Evolutionary conservation across 2,329 filamentous ascomycete genomes (phyloP).

Genomic region (Dactylonectria estremocensis): DNA sequence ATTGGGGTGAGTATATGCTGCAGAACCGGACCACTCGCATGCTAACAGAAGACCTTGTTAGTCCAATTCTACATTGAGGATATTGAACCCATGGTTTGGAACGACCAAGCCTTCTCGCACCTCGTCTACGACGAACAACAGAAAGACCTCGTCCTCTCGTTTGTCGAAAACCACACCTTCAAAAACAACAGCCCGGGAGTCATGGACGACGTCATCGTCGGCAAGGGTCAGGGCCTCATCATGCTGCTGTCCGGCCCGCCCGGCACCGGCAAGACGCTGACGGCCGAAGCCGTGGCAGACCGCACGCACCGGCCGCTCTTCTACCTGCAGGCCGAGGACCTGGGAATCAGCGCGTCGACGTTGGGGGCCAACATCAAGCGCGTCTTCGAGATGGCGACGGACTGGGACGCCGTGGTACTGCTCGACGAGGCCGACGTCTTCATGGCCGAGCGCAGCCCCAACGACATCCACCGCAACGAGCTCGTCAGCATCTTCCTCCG

Average conservation of each 20-base stretch:
- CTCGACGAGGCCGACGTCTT: constrained; percentile 70
- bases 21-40: neutral
- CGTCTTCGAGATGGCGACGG: constrained; percentile 63
- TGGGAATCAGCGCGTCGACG: constrained; percentile 60
- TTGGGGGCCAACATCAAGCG: constrained; percentile 64
- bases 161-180: constrained; percentile 61
- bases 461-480: constrained; percentile 64
- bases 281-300: constrained; percentile 61
- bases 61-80: constrained; percentile 59
- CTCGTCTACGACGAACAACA: constrained; percentile 64
- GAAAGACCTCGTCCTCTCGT: constrained; percentile 64
- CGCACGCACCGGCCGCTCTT: constrained; percentile 61
- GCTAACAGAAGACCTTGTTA: constrained; percentile 29
- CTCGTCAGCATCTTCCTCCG: constrained; percentile 64
- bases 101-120: constrained; percentile 61
- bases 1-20: constrained; percentile 56
- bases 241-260: constrained; percentile 62
- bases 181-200: constrained; percentile 35
- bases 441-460: constrained; percentile 62
- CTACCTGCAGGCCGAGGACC: constrained; percentile 62
- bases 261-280: constrained; percentile 64
- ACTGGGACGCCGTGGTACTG: constrained; percentile 67
- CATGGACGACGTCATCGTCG: constrained; percentile 59
- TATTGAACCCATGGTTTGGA: constrained; percentile 60
- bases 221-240: constrained; percentile 62